phyloP scores from a whole-genome alignment of 2,329 filamentous ascomycete genomes.

The Colletotrichum scovillei region DNA sequence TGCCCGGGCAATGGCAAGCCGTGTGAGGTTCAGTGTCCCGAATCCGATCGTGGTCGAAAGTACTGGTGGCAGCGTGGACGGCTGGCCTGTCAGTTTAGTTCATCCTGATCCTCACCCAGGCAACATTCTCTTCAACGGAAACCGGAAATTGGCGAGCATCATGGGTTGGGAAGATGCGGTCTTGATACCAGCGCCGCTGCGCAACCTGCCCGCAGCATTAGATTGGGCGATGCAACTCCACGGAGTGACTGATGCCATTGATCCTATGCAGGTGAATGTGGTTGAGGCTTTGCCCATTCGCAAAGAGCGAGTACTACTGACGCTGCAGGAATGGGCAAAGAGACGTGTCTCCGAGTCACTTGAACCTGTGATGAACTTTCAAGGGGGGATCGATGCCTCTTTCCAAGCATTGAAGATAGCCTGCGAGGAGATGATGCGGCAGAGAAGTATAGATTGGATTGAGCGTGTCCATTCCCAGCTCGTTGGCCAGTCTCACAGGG shows the following conservation, averaged over 20 bases:
- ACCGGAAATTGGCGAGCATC: constrained; percentile 8
- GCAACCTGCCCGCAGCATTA: neutral
- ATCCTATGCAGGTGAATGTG: neutral
- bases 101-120: constrained; percentile 26
- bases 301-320: neutral
- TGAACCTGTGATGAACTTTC: neutral
- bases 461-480: neutral
- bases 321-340: neutral
- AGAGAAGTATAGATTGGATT: neutral
- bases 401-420: neutral
- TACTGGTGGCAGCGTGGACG: constrained; percentile 3
- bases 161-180: constrained; percentile 34
- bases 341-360: neutral
- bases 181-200: constrained; percentile 22
- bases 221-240: neutral
- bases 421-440: neutral
- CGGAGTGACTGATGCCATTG: neutral
- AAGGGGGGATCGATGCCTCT: neutral
- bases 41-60: neutral
- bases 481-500: neutral
- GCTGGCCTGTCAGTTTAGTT: constrained; percentile 10
- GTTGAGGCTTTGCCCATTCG: neutral
- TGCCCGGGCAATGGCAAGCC: neutral
- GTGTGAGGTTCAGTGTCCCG: neutral
- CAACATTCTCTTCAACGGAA: constrained; percentile 20